phyloP scores from a whole-genome alignment of 257 asterid genomes.

The Rhazya stricta region DNA sequence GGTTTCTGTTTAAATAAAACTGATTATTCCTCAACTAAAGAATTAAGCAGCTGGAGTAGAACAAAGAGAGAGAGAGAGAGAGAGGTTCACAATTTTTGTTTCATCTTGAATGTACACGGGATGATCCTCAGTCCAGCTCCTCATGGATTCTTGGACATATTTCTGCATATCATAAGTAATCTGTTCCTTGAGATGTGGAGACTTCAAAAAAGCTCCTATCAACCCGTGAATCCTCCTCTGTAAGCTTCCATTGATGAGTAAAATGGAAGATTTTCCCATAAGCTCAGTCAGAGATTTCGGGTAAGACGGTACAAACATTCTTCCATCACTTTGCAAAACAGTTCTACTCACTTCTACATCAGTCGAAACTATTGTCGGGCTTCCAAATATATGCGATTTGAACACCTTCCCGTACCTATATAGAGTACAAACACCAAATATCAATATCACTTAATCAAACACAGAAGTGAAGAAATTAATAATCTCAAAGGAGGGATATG shows the following conservation, averaged over 20 bases:
- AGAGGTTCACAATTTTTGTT: constrained; percentile 51
- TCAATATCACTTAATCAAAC: neutral
- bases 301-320: constrained; percentile 69
- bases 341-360: constrained; percentile 82
- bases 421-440: neutral
- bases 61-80: neutral
- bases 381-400: constrained; percentile 87
- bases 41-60: neutral
- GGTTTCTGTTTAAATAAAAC: neutral
- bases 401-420: constrained; percentile 90
- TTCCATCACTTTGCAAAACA: constrained; percentile 77
- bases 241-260: constrained; percentile 66
- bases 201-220: constrained; percentile 69
- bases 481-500: neutral
- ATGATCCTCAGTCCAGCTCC: constrained; percentile 52
- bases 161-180: constrained; percentile 68
- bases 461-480: neutral
- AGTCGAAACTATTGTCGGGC: constrained; percentile 69
- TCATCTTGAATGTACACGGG: constrained; percentile 72
- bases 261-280: constrained; percentile 75
- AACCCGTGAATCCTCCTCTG: constrained; percentile 84
- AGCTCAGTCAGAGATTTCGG: constrained; percentile 82
- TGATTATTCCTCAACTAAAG: constrained; percentile 5
- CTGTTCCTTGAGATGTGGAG: constrained; percentile 55
- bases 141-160: constrained; percentile 55